Evolutionary conservation across 768 basidiomycete genomes (phyloP).

Genomic region (Termitomyces sp.): DNA sequence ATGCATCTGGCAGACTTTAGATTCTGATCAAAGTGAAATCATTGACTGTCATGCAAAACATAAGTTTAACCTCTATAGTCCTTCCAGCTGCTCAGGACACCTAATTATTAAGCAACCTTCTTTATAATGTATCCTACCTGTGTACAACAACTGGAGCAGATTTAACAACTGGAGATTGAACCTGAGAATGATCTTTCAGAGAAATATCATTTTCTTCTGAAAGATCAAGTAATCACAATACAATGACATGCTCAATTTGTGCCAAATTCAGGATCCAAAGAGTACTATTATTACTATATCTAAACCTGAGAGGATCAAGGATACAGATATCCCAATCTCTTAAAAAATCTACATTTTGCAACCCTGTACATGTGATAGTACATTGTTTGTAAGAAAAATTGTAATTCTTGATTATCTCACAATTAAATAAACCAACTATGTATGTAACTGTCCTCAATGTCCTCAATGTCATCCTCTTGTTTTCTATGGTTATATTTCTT

Average conservation of each 20-base stretch:
- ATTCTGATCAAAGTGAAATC: neutral
- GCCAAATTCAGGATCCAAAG: no score
- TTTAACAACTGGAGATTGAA: neutral
- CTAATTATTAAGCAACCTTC: neutral
- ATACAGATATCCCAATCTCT: no score
- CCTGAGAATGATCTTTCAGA: neutral
- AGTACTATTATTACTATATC: no score
- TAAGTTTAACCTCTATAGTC: neutral
- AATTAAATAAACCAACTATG: no score
- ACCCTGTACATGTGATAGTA: no score
- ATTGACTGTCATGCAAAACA: neutral
- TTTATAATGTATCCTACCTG: neutral
- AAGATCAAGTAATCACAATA: neutral
- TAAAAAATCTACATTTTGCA: no score
- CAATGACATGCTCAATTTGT: neutral
- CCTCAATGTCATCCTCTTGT: no score
- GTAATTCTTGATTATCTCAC: no score
- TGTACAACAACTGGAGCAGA: neutral
- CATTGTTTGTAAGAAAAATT: no score
- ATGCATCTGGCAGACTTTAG: neutral
- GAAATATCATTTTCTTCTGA: neutral
- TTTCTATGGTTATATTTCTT: no score
- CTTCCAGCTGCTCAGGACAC: neutral
- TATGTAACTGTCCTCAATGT: no score
- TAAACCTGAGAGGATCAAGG: no score